Conservation (phyloP, 1,284 basidiomycete species). For the Erythrobasidium hasegawianum region DNA sequence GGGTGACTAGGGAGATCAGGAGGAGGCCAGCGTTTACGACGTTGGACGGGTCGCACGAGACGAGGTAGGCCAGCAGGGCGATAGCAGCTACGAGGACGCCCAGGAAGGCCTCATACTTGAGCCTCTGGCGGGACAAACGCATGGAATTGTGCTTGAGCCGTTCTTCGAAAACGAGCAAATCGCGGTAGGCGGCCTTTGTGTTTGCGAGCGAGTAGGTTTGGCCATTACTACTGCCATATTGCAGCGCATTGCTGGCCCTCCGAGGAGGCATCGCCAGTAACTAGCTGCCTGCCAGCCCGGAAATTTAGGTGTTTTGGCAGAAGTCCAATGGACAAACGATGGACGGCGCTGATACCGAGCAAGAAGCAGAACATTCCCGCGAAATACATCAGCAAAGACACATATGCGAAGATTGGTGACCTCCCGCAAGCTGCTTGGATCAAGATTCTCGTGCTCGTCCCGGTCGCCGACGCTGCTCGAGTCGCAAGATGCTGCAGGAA, state of each 20-base stretch:
- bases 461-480: conserved; percentile 70
- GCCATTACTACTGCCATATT: conserved; percentile 1
- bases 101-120: conserved; percentile 81
- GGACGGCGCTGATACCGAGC: conserved; percentile 29
- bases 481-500: conserved; percentile 67
- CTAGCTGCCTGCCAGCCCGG: background rate
- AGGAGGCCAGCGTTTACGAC: conserved; percentile 63
- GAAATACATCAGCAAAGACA: background rate
- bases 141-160: conserved; percentile 86
- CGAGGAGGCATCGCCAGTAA: background rate
- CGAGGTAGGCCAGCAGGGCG: conserved; percentile 66
- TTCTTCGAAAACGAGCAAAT: conserved; percentile 91
- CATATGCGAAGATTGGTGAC: conserved; percentile 58
- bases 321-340: conserved; percentile 17
- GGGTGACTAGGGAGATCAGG: conserved; percentile 79
- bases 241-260: background rate
- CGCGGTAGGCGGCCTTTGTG: conserved; percentile 63
- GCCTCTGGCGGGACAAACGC: conserved; percentile 68
- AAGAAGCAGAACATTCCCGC: background rate
- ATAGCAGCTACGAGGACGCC: conserved; percentile 65
- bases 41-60: conserved; percentile 62
- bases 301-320: too few relatives aligned
- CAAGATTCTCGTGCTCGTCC: conserved; percentile 64
- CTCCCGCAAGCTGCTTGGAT: conserved; percentile 73
- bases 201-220: conserved; percentile 15